These are phyloP conservation scores for Davidsoniella eucalypti DNA, from an alignment of 2,329 filamentous ascomycete species.

Conservation along the genomic window DNA sequence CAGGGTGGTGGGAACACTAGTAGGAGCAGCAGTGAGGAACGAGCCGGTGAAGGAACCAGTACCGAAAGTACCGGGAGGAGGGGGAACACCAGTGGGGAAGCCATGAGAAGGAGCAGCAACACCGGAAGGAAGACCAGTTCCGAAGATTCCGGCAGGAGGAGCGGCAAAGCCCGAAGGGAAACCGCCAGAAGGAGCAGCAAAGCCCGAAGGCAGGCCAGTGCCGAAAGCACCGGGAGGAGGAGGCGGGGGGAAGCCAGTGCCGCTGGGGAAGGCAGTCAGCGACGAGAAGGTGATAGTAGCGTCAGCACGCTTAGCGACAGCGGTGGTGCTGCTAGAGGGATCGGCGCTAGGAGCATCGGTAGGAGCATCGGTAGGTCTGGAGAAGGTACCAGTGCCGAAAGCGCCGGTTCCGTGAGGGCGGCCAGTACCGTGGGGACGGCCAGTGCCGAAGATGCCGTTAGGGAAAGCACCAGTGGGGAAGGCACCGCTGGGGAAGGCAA, in stretches of 20 bases:
- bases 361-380: too few species aligned
- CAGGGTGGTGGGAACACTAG: constrained; percentile 3
- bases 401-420: constrained; percentile 3
- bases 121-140: too few species aligned
- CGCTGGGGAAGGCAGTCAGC: too few species aligned
- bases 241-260: background rate
- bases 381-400: background rate
- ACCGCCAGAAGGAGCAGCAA: background rate
- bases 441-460: background rate
- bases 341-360: background rate
- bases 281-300: background rate
- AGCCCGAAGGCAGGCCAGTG: background rate
- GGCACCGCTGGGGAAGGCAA: background rate
- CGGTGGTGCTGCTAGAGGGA: too few species aligned
- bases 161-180: too few species aligned
- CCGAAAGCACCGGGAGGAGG: background rate
- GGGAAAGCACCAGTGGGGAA: background rate
- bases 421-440: constrained; percentile 2
- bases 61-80: too few species aligned
- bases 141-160: too few species aligned
- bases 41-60: background rate
- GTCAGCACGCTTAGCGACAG: background rate
- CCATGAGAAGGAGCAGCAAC: too few species aligned
- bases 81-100: background rate
- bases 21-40: background rate